Conservation (phyloP, 176 grass and related monocot species). For the Triticum urartu region DNA sequence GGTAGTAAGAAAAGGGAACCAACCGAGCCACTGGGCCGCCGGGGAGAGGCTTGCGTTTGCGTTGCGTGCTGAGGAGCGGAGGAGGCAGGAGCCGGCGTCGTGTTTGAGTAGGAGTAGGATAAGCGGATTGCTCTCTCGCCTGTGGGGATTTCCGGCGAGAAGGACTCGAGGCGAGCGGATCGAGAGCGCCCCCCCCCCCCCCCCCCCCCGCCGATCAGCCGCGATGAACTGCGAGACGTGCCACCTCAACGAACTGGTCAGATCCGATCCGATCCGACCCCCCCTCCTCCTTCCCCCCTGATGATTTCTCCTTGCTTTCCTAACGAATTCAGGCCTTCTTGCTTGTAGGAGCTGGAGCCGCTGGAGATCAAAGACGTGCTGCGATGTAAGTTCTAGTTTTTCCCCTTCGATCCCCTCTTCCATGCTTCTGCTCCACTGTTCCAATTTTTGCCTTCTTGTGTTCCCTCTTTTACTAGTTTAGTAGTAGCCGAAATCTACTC, state of each 20-base stretch:
- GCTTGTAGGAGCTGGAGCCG: constrained; percentile 6
- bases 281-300: too few species aligned
- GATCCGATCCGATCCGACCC: background rate
- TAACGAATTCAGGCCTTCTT: background rate
- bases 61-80: too few species aligned
- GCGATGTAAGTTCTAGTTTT: background rate
- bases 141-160: background rate
- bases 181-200: too few species aligned
- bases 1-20: too few species aligned
- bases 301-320: background rate
- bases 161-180: background rate
- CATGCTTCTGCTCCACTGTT: background rate
- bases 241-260: constrained; percentile 22
- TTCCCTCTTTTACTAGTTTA: background rate
- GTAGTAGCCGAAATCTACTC: background rate
- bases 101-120: background rate
- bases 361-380: constrained; percentile 6
- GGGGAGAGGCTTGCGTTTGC: too few species aligned
- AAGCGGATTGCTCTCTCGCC: background rate
- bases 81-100: too few species aligned
- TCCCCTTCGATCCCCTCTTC: background rate
- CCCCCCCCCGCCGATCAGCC: background rate
- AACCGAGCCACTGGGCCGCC: too few species aligned
- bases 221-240: constrained; percentile 34
- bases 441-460: background rate